Percentiles rank a stretch among this genome's conserved stretches.
Conservation (phyloP, 2,329 filamentous ascomycete genomes). For the Ophiostoma himal-ulmi region DNA sequence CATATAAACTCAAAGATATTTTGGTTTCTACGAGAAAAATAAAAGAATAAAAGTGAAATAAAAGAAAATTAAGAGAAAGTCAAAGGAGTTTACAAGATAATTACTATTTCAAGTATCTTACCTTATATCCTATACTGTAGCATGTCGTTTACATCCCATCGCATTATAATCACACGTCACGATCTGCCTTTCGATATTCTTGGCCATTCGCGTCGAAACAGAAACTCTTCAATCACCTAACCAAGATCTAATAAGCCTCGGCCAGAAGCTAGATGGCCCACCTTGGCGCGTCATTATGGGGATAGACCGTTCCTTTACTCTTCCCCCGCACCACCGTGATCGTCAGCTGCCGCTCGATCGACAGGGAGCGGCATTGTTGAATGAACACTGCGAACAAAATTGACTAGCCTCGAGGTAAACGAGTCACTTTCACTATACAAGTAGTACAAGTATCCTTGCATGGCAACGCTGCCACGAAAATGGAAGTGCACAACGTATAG, state of each 20-base stretch:
- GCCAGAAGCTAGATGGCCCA: conserved; percentile 2
- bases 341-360: not conserved
- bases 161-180: not conserved
- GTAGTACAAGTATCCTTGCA: not conserved
- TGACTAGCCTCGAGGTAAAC: not conserved
- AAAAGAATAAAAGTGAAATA: too few relatives aligned
- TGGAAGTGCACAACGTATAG: not conserved
- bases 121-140: not conserved
- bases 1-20: too few relatives aligned
- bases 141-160: not conserved
- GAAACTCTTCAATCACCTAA: not conserved
- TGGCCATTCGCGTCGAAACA: not conserved
- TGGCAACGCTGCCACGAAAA: not conserved
- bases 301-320: not conserved
- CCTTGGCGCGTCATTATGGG: not conserved
- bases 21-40: too few relatives aligned
- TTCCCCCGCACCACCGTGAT: not conserved
- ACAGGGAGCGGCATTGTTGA: not conserved
- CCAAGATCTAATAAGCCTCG: not conserved
- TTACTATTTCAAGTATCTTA: too few relatives aligned
- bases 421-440: too few relatives aligned
- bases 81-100: too few relatives aligned
- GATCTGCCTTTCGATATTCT: not conserved
- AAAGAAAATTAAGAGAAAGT: too few relatives aligned
- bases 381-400: not conserved